Evolutionary conservation across 176 grass and related monocot genomes (phyloP).

Genomic region (Carex cristatella): DNA sequence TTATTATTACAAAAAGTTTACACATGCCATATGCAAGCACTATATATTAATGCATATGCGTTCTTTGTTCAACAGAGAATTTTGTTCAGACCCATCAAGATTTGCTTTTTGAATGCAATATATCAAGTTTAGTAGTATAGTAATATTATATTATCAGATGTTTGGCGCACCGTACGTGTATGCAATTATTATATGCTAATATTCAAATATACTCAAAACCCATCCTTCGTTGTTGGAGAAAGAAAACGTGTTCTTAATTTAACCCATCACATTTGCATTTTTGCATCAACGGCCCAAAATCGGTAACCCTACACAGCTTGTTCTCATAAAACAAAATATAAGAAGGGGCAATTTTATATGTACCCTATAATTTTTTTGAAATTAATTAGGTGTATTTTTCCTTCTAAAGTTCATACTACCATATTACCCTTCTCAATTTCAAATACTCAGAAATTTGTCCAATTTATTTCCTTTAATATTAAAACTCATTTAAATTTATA

Average conservation of each 20-base stretch:
- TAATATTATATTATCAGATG: background rate
- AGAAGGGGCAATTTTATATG: background rate
- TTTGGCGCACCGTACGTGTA: background rate
- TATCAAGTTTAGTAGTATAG: background rate
- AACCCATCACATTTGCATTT: background rate
- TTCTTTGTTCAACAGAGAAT: too few species aligned
- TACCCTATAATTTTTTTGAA: too few species aligned
- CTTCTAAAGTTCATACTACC: too few species aligned
- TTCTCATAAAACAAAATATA: background rate
- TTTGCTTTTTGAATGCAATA: background rate
- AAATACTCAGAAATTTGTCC: too few species aligned
- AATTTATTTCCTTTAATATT: too few species aligned
- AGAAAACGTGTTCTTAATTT: background rate
- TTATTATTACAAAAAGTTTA: background rate
- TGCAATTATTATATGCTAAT: background rate
- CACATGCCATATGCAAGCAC: background rate
- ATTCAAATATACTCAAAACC: background rate
- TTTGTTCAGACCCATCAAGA: background rate
- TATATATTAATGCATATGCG: background rate
- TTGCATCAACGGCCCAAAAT: background rate
- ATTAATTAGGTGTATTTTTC: too few species aligned
- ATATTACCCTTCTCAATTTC: too few species aligned
- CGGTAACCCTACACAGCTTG: background rate
- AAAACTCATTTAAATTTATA: too few species aligned
- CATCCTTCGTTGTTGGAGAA: too few species aligned